Evolutionary conservation across 2,329 filamentous ascomycete species (phyloP).

Genomic region (Penicillium sp.): DNA sequence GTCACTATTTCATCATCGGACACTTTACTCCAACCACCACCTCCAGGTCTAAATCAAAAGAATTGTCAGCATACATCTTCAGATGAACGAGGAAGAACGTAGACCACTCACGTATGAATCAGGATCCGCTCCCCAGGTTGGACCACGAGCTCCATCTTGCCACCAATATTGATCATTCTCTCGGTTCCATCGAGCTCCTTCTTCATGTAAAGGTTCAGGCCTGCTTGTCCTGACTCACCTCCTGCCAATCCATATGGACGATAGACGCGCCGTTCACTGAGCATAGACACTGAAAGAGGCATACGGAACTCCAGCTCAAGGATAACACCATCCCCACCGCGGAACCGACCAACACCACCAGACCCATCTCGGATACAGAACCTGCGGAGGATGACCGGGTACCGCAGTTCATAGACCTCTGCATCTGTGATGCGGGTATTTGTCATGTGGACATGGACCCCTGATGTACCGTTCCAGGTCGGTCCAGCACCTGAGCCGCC

Average conservation of each 20-base stretch:
- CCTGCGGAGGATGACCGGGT: constrained; percentile 68
- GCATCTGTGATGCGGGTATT: constrained; percentile 80
- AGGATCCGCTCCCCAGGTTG: constrained; percentile 35
- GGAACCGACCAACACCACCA: constrained; percentile 63
- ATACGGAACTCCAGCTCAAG: constrained; percentile 71
- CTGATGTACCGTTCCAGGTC: constrained; percentile 67
- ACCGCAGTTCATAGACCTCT: constrained; percentile 75
- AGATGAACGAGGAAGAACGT: background rate
- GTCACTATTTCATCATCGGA: background rate
- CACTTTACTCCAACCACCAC: constrained; percentile 12
- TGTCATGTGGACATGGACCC: constrained; percentile 79
- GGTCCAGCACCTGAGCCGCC: constrained; percentile 72
- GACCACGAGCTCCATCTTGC: constrained; percentile 21
- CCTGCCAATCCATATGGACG: constrained; percentile 57
- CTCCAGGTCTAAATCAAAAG: constrained; percentile 8
- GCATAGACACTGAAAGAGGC: constrained; percentile 18
- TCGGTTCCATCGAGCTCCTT: constrained; percentile 14
- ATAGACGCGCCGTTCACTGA: constrained; percentile 21
- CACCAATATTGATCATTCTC: constrained; percentile 20
- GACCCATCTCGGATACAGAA: constrained; percentile 64
- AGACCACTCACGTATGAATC: constrained; percentile 19
- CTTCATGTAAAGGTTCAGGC: constrained; percentile 75
- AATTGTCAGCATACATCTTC: background rate
- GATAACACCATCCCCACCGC: constrained; percentile 72
- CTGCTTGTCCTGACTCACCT: constrained; percentile 70